Percentiles rank a stretch among this genome's conserved stretches.
phyloP scores from a whole-genome alignment of 495 filamentous ascomycete species.

The Copromyces sp. region DNA sequence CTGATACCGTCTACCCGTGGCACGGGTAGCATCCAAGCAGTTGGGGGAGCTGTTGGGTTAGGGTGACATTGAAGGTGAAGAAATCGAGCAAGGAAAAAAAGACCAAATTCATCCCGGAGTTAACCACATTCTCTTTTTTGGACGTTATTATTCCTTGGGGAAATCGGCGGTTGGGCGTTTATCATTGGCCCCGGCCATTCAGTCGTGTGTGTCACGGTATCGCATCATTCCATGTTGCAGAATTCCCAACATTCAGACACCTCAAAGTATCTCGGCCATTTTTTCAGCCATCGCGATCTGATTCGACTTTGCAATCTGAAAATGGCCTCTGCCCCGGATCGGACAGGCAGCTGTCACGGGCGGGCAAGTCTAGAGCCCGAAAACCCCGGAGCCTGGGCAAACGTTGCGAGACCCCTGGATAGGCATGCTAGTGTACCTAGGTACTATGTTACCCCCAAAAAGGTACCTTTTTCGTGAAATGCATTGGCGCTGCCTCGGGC shows the following conservation, averaged over 20 bases:
- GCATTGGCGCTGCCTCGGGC: neutral
- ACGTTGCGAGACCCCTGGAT: neutral
- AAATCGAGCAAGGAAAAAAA: neutral
- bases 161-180: neutral
- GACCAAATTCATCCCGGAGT: neutral
- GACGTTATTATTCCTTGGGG: neutral
- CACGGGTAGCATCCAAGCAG: neutral
- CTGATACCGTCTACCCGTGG: neutral
- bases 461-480: neutral
- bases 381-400: neutral
- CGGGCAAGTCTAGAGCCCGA: neutral
- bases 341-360: neutral
- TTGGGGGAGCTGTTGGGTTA: neutral
- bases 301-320: neutral
- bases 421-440: neutral
- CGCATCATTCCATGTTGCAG: neutral
- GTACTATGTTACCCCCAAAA: neutral
- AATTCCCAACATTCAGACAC: neutral
- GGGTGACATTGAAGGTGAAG: neutral
- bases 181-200: neutral
- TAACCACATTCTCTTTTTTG: neutral
- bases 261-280: neutral
- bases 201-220: neutral
- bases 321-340: neutral
- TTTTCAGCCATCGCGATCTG: neutral